These are phyloP conservation scores for Thymus quinquecostatus DNA, from an alignment of 257 asterid genomes.

Conservation along the genomic window DNA sequence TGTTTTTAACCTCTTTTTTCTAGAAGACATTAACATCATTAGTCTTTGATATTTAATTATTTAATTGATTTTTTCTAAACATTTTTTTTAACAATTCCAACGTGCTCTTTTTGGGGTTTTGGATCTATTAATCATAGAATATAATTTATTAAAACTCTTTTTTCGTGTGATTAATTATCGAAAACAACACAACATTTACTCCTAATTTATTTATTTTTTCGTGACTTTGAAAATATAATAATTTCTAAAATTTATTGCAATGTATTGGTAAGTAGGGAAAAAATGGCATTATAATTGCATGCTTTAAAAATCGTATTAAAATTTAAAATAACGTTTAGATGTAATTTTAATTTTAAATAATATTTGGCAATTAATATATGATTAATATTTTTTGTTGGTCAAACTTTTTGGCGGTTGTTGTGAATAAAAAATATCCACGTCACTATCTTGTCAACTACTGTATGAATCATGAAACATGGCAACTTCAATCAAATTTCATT, in stretches of 20 bases:
- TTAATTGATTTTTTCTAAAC: neutral
- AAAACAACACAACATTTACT: neutral
- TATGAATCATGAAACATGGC: neutral
- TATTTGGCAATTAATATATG: too few relatives aligned
- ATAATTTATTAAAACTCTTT: too few relatives aligned
- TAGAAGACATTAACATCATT: slow-evolving; percentile 13
- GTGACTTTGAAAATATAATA: too few relatives aligned
- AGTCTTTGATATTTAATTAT: neutral
- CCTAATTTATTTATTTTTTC: neutral
- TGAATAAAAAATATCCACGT: neutral
- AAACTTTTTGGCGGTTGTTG: slow-evolving; percentile 12
- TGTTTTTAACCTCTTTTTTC: neutral
- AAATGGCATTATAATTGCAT: too few relatives aligned
- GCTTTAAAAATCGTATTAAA: too few relatives aligned
- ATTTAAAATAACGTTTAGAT: too few relatives aligned
- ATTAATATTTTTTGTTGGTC: neutral
- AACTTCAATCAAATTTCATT: slow-evolving; percentile 17
- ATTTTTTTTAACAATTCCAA: neutral
- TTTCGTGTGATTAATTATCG: neutral
- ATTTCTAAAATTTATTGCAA: too few relatives aligned
- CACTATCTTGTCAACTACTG: neutral
- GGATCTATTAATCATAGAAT: neutral
- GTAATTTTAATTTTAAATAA: too few relatives aligned
- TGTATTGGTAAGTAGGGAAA: too few relatives aligned
- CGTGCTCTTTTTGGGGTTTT: neutral